phyloP scores from a whole-genome alignment of 1,139 yeast species.

The Nakaseomyces uthaithaninus region DNA sequence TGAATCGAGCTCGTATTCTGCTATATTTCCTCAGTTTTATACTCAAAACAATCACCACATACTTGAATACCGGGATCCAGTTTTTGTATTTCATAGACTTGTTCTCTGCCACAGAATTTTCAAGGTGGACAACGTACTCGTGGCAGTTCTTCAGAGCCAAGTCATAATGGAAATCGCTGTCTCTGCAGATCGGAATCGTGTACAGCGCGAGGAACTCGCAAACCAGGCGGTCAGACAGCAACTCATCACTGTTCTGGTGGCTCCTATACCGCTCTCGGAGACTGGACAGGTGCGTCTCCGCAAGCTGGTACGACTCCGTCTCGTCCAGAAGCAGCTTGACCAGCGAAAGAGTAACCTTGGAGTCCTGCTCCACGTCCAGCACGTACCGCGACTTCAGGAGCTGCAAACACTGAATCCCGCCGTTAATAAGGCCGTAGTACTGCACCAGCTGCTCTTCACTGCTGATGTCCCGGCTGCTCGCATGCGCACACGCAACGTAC shows the following conservation, averaged over 20 bases:
- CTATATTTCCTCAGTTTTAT: slow-evolving; percentile 12
- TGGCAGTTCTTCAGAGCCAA: slow-evolving; percentile 24
- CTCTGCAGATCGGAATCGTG: slow-evolving; percentile 18
- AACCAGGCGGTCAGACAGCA: slow-evolving; percentile 18
- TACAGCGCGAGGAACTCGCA: slow-evolving; percentile 22
- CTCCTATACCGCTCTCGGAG: slow-evolving; percentile 21
- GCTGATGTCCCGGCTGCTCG: slow-evolving; percentile 11
- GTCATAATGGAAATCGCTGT: slow-evolving; percentile 17
- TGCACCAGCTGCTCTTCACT: slow-evolving; percentile 19
- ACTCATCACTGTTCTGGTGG: slow-evolving; percentile 13
- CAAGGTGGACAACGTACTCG: slow-evolving; percentile 14
- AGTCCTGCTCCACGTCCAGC: slow-evolving; percentile 24
- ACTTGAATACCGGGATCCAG: slow-evolving; percentile 21
- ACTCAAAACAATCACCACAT: slow-evolving; percentile 13
- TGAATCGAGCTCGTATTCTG: slow-evolving; percentile 8
- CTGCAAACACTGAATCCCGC: slow-evolving; percentile 19
- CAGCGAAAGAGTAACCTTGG: slow-evolving; percentile 20
- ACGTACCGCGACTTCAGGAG: slow-evolving; percentile 17
- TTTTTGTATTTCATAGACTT: neutral
- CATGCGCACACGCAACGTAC: slow-evolving; percentile 21
- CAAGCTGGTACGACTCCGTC: slow-evolving; percentile 24
- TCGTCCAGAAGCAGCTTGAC: slow-evolving; percentile 23
- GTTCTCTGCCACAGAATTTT: slow-evolving; percentile 4
- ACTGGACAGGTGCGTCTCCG: slow-evolving; percentile 25
- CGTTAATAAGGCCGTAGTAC: slow-evolving; percentile 24